Base-by-base conservation (phyloP, 2,329 filamentous ascomycete species). In the Hypoxylon sp. region DNA sequence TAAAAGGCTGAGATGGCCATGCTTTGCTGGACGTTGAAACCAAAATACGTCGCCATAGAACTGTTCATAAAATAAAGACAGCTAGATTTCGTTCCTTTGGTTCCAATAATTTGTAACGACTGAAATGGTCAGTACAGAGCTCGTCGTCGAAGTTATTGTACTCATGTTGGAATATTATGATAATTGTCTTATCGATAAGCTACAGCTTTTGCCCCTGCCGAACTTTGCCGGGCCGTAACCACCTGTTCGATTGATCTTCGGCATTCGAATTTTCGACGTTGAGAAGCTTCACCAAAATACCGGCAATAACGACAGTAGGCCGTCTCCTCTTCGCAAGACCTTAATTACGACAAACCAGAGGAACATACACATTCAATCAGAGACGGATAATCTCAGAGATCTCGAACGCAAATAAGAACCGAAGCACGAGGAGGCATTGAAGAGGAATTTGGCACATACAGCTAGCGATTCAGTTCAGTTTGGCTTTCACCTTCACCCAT, bases 241-340 rank as follows among this genome's bases (percentile, higher is more conserved):
- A 51, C 48, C 45, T 59, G 23, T 54, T 6, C 34, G 62, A 67
- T 60, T 60, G 53, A 52, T 52, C 34, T 41, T 47, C 30, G 41
- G 37, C 16, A 48, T 48, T 32, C 57, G 57, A 64, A 63, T 67
- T 69, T 69, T 69, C 53, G 56, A 29, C 48, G 45, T 25, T 30
- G 16, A 46, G 27, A 59, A 65, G 52, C 55, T 56, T 63, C 55
- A 65, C 34, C 32, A 54, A 41, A 45, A 55, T 16, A 52, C 34
- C 43, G 41, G 51, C 54, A 25, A 46, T 3, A 61, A 41, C 45
- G 19, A 56, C 32, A 29, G 50, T 57, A n/a, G 41, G 16, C 45
- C 21, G 9, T 21, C 23, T 27, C 30, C 12, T 16, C 5, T 21
- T 27, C 29, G 29, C 43, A 5, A 19, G 14, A 37, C 45, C 12